These are phyloP conservation scores for Wickerhamiella vanderwaltii DNA, from an alignment of 805 yeast species.

Conservation along the genomic window DNA sequence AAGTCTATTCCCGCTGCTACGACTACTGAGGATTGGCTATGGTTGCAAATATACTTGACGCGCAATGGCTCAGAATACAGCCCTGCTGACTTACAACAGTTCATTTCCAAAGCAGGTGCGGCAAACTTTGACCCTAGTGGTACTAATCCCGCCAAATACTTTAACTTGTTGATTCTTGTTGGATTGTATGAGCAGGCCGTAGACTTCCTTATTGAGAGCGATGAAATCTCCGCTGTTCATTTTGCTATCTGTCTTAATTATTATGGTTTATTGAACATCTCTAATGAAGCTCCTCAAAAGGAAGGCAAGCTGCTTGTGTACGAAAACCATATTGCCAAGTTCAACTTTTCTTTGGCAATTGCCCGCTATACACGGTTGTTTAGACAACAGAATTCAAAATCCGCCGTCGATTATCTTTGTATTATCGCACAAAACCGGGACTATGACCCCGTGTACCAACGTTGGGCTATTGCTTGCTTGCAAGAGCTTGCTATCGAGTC, in stretches of 20 bases:
- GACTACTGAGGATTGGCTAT: constrained; percentile 90
- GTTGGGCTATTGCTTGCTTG: constrained; percentile 62
- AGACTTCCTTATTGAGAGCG: constrained; percentile 44
- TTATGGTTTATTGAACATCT: constrained; percentile 51
- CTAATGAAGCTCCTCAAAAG: constrained; percentile 24
- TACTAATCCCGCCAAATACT: constrained; percentile 54
- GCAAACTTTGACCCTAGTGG: constrained; percentile 41
- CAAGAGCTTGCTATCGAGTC: constrained; percentile 78
- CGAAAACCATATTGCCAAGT: constrained; percentile 12
- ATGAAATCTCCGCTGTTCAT: constrained; percentile 82
- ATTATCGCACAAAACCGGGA: constrained; percentile 49
- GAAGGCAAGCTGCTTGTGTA: constrained; percentile 15
- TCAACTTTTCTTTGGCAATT: constrained; percentile 47
- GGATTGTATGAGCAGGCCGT: constrained; percentile 79
- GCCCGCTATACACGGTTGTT: constrained; percentile 76
- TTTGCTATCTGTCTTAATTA: constrained; percentile 70
- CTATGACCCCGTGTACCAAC: constrained; percentile 32
- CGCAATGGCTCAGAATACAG: constrained; percentile 34
- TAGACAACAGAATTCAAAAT: constrained; percentile 74
- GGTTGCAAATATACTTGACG: constrained; percentile 73
- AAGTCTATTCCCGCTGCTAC: constrained; percentile 55
- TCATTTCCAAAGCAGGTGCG: constrained; percentile 59
- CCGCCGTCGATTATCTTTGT: constrained; percentile 80
- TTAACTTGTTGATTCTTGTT: constrained; percentile 57
- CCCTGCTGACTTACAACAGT: constrained; percentile 59